Percentiles rank a stretch among this genome's conserved stretches.
Evolutionary conservation across 2,329 filamentous ascomycete species (phyloP).

Genomic region (Xylaria digitata): DNA sequence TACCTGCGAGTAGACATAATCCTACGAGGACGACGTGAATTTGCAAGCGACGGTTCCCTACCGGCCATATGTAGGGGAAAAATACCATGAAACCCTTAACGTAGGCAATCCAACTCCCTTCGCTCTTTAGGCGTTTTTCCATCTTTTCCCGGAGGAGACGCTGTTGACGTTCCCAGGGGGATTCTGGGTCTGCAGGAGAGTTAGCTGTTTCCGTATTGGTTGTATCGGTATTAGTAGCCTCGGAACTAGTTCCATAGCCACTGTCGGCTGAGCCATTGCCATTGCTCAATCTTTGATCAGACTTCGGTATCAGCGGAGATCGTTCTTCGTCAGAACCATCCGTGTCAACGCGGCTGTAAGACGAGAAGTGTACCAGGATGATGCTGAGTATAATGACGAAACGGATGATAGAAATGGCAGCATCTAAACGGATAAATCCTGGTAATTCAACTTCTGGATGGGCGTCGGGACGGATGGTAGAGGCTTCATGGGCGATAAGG

Average conservation of each 20-base stretch:
- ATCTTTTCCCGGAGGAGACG: constrained; percentile 67
- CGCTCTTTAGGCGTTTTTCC: constrained; percentile 76
- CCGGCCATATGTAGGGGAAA: constrained; percentile 82
- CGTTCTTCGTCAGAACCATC: constrained; percentile 62
- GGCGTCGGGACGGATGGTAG: constrained; percentile 24
- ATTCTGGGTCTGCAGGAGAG: constrained; percentile 59
- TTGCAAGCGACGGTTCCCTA: constrained; percentile 73
- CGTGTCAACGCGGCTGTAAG: constrained; percentile 38
- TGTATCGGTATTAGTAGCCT: constrained; percentile 52
- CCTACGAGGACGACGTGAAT: constrained; percentile 74
- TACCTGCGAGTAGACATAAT: constrained; percentile 74
- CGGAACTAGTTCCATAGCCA: constrained; percentile 58
- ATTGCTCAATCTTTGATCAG: constrained; percentile 47
- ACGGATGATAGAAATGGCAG: constrained; percentile 50
- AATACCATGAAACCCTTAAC: constrained; percentile 80
- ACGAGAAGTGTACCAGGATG: constrained; percentile 46
- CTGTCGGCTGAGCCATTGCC: constrained; percentile 48
- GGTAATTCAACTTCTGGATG: constrained; percentile 31
- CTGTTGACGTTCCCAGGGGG: constrained; percentile 64
- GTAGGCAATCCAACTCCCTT: constrained; percentile 82
- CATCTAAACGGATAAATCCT: constrained; percentile 46
- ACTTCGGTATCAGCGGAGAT: constrained; percentile 66
- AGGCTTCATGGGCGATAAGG: constrained; percentile 41
- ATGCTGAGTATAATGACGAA: constrained; percentile 49
- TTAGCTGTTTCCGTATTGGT: constrained; percentile 49